These are phyloP conservation scores for Rhododendron williamsianum DNA, from an alignment of 148 eudicot species.

Conservation along the genomic window DNA sequence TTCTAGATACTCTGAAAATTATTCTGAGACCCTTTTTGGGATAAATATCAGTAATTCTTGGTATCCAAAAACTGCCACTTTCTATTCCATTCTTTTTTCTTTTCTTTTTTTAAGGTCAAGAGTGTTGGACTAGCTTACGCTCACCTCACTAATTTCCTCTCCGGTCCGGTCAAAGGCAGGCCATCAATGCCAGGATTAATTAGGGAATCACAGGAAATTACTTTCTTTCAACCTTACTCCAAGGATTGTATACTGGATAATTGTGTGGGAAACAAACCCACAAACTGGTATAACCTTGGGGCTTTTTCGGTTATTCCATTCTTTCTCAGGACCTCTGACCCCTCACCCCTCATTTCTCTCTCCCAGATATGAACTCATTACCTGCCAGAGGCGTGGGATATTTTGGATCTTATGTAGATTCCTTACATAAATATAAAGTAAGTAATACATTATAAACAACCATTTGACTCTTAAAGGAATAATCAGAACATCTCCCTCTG, in stretches of 20 bases:
- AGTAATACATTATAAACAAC: background rate
- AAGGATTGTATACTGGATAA: too few species aligned
- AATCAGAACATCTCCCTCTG: background rate
- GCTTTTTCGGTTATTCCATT: background rate
- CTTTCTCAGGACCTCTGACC: background rate
- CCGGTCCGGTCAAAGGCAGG: too few species aligned
- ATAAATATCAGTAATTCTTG: constrained; percentile 3
- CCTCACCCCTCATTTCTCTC: background rate
- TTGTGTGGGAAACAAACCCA: too few species aligned
- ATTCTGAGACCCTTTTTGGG: background rate
- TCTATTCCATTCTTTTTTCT: background rate
- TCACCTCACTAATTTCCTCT: too few species aligned
- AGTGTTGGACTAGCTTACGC: too few species aligned
- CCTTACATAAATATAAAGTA: background rate
- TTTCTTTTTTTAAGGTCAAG: too few species aligned
- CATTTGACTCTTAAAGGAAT: background rate
- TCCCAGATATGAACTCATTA: background rate
- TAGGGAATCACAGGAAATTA: background rate
- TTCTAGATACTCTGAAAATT: constrained; percentile 32
- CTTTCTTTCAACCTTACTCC: too few species aligned
- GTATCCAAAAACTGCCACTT: background rate
- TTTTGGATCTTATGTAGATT: constrained; percentile 5
- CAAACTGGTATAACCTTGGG: background rate
- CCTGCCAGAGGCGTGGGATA: background rate
- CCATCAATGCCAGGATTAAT: fast-evolving